Evolutionary conservation across 2,329 filamentous ascomycete species (phyloP).

Genomic region (Raffaelea albimanens): DNA sequence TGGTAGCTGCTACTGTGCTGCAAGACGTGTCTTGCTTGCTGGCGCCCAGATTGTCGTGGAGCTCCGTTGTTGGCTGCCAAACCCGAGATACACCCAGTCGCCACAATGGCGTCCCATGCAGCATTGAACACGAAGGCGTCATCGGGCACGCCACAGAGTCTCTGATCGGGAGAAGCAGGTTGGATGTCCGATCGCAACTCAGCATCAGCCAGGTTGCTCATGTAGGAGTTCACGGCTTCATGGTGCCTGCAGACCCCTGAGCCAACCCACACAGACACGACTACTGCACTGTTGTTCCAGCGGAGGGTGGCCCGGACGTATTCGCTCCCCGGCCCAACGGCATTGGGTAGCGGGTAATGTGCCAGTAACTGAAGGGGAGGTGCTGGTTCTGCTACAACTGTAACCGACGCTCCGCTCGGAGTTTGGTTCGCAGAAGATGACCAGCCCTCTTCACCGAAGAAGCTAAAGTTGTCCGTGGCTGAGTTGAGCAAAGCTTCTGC

Average conservation of each 20-base stretch:
- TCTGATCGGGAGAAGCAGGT: slow-evolving; percentile 38
- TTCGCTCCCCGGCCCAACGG: slow-evolving; percentile 4
- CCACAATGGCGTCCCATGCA: slow-evolving; percentile 43
- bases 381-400: not conserved
- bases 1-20: not conserved
- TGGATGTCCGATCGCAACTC: slow-evolving; percentile 27
- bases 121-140: slow-evolving; percentile 36
- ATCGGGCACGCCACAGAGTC: slow-evolving; percentile 38
- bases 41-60: not conserved
- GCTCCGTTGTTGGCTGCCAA: too few relatives aligned
- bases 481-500: slow-evolving; percentile 32
- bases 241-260: slow-evolving; percentile 21
- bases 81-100: slow-evolving; percentile 15
- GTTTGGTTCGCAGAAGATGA: slow-evolving; percentile 9
- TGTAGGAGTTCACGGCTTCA: slow-evolving; percentile 36
- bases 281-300: slow-evolving; percentile 19
- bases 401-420: not conserved
- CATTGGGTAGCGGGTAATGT: slow-evolving; percentile 7
- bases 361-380: slow-evolving; percentile 3
- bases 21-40: not conserved
- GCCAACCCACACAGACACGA: slow-evolving; percentile 39
- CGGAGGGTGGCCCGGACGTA: slow-evolving; percentile 17
- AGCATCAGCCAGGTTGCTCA: slow-evolving; percentile 27
- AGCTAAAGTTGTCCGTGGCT: slow-evolving; percentile 31
- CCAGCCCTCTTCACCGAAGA: slow-evolving; percentile 29